These are phyloP conservation scores for Mycena sp. DNA, from an alignment of 1,284 basidiomycete genomes.

Conservation along the genomic window DNA sequence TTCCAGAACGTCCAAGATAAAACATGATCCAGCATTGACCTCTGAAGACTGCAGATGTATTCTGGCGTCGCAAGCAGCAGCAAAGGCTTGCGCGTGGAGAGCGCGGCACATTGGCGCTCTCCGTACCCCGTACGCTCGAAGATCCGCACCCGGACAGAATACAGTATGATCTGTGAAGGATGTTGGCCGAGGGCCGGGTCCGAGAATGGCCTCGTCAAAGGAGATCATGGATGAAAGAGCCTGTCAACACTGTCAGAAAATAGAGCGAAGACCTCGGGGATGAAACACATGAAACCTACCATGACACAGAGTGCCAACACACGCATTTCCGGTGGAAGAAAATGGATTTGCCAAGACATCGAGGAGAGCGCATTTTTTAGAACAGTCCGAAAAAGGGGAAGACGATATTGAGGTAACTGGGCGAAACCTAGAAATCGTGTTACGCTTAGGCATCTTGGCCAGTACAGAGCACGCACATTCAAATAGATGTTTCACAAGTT, in stretches of 20 bases:
- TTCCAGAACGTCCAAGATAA: slow-evolving; percentile 9
- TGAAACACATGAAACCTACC: not conserved
- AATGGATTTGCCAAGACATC: slow-evolving; percentile 15
- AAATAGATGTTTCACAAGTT: slow-evolving; percentile 17
- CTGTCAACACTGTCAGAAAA: not conserved
- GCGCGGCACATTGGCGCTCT: slow-evolving; percentile 3
- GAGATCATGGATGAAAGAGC: slow-evolving; percentile 11
- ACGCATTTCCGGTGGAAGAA: slow-evolving; percentile 3
- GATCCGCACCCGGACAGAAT: not conserved
- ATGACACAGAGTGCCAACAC: slow-evolving; percentile 16
- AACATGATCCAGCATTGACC: slow-evolving; percentile 8
- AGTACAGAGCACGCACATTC: not conserved
- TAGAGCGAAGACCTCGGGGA: not conserved
- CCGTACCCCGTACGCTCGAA: slow-evolving; percentile 4
- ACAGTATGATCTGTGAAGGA: slow-evolving; percentile 18
- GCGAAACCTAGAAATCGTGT: slow-evolving; percentile 1
- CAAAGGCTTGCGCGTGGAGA: not conserved
- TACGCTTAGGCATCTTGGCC: not conserved
- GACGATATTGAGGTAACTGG: not conserved
- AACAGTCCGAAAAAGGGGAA: slow-evolving; percentile 8
- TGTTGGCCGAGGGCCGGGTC: slow-evolving; percentile 2
- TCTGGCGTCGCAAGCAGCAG: not conserved
- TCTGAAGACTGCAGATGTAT: slow-evolving; percentile 8
- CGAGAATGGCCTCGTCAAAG: slow-evolving; percentile 13
- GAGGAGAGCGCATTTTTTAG: slow-evolving; percentile 6